Conservation (phyloP, 2,329 filamentous ascomycete species). For the Pleomassaria siparia region DNA sequence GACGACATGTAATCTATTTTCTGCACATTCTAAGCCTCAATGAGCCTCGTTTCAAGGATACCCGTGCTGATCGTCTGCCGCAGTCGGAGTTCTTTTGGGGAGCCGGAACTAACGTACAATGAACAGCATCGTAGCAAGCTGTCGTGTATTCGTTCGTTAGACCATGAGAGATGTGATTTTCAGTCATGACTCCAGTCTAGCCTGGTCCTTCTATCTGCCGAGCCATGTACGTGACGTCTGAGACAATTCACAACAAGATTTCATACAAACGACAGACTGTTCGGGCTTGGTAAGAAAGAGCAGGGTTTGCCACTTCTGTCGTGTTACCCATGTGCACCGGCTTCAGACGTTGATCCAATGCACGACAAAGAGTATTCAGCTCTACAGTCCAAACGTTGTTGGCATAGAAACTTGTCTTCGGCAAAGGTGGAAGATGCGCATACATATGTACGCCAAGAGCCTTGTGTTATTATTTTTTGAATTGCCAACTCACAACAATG, state of each 20-base stretch:
- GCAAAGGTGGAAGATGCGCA: not conserved
- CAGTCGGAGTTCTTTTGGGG: conserved; percentile 30
- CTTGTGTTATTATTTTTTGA: not conserved
- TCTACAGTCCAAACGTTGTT: not conserved
- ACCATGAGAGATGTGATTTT: not conserved
- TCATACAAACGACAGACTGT: too few species aligned
- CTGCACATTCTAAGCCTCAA: conserved; percentile 12
- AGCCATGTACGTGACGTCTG: conserved; percentile 3
- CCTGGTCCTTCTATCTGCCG: conserved; percentile 1
- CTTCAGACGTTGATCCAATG: not conserved
- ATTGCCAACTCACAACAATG: not conserved
- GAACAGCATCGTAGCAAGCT: conserved; percentile 16
- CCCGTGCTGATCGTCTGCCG: conserved; percentile 11
- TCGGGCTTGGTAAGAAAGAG: too few species aligned
- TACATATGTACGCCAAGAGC: not conserved
- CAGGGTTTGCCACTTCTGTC: too few species aligned
- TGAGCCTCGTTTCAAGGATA: conserved; percentile 7
- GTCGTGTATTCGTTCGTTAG: conserved; percentile 14
- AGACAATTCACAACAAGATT: not conserved
- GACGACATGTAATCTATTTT: conserved; percentile 17
- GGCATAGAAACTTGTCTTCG: not conserved
- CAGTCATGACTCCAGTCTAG: not conserved
- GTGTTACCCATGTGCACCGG: too few species aligned
- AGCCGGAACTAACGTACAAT: conserved; percentile 24
- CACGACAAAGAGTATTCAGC: not conserved